Conservation (phyloP, 148 eudicot genomes). For the Vaccinium darrowii region DNA sequence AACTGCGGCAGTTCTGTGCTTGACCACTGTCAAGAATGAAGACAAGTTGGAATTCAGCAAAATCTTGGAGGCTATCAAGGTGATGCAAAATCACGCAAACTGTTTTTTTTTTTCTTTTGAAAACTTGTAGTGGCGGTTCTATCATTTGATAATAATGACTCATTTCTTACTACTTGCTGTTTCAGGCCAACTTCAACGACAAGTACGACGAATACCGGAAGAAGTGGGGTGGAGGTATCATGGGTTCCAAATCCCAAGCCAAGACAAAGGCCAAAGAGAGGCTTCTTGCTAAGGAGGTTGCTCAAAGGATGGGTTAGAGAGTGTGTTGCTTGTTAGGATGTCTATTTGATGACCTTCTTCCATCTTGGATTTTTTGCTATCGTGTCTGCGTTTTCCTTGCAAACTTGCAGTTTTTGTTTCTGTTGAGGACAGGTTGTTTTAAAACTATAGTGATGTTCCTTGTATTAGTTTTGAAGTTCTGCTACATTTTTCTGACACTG, state of each 20-base stretch:
- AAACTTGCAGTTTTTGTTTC: not conserved
- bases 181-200: conserved; percentile 91
- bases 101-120: not conserved
- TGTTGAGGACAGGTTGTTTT: not conserved
- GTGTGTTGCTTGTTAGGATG: not conserved
- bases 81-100: conserved; percentile 11
- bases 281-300: conserved; percentile 81
- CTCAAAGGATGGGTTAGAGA: conserved; percentile 63
- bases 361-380: not conserved
- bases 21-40: conserved; percentile 81
- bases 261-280: conserved; percentile 87
- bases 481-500: not conserved
- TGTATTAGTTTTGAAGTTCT: not conserved
- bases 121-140: not conserved
- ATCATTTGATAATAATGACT: not conserved
- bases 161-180: not conserved
- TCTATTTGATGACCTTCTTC: not conserved
- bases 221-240: conserved; percentile 97
- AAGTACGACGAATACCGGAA: conserved; percentile 84
- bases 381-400: not conserved
- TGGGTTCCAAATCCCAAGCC: conserved; percentile 96
- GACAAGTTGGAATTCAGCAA: conserved; percentile 88
- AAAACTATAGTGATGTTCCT: not conserved
- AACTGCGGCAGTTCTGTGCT: conserved; percentile 69
- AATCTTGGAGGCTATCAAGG: conserved; percentile 90